These are phyloP conservation scores for Penicillium sp. DNA, from an alignment of 2,329 filamentous ascomycete species.

Conservation along the genomic window DNA sequence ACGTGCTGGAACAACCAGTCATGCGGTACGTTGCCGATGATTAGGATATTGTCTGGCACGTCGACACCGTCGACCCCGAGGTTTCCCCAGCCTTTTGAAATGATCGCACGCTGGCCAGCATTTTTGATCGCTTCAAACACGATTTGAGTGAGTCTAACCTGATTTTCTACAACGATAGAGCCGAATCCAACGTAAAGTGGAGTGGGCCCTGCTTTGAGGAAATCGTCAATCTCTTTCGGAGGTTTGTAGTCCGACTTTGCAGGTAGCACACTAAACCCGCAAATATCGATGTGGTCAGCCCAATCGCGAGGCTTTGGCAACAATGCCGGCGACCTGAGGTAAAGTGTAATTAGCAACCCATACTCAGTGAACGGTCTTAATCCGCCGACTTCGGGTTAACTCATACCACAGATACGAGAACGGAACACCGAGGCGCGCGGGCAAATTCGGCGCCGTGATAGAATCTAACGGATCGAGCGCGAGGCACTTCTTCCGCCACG, in stretches of 20 bases:
- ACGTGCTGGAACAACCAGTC: constrained; percentile 82
- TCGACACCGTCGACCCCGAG: constrained; percentile 62
- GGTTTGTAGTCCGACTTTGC: constrained; percentile 59
- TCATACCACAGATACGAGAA: constrained; percentile 79
- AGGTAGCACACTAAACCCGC: constrained; percentile 69
- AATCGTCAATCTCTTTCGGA: constrained; percentile 54
- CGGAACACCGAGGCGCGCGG: constrained; percentile 66
- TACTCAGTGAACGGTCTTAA: constrained; percentile 5
- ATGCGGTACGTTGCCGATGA: constrained; percentile 77
- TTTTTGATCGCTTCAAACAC: constrained; percentile 63
- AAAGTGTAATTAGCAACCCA: background rate
- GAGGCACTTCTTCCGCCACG: constrained; percentile 65
- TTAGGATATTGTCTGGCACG: constrained; percentile 67
- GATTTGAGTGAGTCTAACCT: constrained; percentile 58
- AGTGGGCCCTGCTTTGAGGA: constrained; percentile 59
- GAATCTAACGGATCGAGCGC: constrained; percentile 69
- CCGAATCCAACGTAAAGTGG: constrained; percentile 78
- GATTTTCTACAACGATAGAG: constrained; percentile 71
- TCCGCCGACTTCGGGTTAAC: background rate
- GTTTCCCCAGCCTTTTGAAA: constrained; percentile 83
- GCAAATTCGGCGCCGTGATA: constrained; percentile 72
- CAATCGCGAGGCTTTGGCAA: constrained; percentile 74
- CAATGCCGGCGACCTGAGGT: constrained; percentile 56
- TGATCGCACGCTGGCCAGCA: constrained; percentile 64
- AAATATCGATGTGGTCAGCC: constrained; percentile 61